Evolutionary conservation across 768 basidiomycete genomes (phyloP), one percentile per base, ranked within the genome.

Genomic region (Hypsizygus marmoreus): DNA sequence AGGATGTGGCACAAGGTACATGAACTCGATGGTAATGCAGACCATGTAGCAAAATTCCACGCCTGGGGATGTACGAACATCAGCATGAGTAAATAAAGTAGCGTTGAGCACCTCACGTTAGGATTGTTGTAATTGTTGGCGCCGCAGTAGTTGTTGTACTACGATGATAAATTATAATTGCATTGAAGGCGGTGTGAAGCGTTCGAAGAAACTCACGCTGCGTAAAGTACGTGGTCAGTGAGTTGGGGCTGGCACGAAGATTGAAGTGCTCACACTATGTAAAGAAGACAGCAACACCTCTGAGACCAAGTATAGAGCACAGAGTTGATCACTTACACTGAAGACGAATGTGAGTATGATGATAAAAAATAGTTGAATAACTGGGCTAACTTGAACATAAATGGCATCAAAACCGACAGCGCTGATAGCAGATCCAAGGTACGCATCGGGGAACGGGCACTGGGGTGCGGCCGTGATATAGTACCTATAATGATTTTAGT

Each of bases 401-500:
- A 90, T 66, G 1, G 84, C 84, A 63, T 89, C 87, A 50, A 88
- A 88, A 4, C 62, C 73, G 11, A 78, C 85, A 2, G 72, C 58
- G 55, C 83, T 79, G 47, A 88, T 66, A 19, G 82, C 81, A 12
- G 71, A 70, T 14, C 81, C 76, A 4, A 88, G 63, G 33, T 76
- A 72, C 7, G 74, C 76, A 58, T 88, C 86, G 4, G 86, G 85
- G 65, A 76, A 88, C 4, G 83, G 81, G 56, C 86, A 88, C 60
- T 72, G 84, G 23, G 79, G 80, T 4, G 82, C 80, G 24, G 74
- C 82, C 39, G 82, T 83, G 45, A 86, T 62, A 54, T 81, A 86
- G 65, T 82, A 87, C 55, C 81, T 82, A 40, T 14, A 36, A 26
- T 23, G 26, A 22, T 24, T 16, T 40, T 37, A 30, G 16, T 23